Percentiles rank a stretch among this genome's conserved stretches.
Conservation (phyloP, 2,329 filamentous ascomycete species). For the Huntiella savannae region DNA sequence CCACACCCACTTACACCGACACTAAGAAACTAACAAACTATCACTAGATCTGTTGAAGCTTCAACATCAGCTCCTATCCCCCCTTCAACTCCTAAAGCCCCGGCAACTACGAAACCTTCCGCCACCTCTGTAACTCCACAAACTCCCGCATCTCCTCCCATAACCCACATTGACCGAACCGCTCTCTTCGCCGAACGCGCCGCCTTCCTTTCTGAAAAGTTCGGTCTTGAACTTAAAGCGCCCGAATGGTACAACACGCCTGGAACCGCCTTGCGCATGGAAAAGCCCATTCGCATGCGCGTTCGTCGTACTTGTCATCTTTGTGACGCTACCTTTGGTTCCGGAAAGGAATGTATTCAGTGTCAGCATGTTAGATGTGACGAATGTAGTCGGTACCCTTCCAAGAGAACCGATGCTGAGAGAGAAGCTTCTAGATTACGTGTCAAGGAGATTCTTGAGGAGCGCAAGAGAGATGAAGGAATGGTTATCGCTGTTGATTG, state of each 20-base stretch:
- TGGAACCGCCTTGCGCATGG: conserved; percentile 41
- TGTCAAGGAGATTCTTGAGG: conserved; percentile 30
- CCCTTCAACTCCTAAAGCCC: background rate
- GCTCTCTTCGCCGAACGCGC: conserved; percentile 37
- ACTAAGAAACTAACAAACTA: no score
- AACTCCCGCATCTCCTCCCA: background rate
- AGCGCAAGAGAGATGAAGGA: conserved; percentile 31
- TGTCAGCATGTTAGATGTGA: conserved; percentile 70
- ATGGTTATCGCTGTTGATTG: conserved; percentile 21
- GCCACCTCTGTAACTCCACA: background rate
- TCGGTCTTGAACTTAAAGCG: conserved; percentile 35
- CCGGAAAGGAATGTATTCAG: conserved; percentile 51
- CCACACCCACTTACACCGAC: no score
- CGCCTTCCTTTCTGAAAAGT: conserved; percentile 34
- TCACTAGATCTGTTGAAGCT: no score
- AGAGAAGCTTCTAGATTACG: conserved; percentile 32
- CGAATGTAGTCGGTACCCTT: conserved; percentile 58
- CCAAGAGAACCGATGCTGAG: conserved; percentile 40
- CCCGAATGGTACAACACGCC: conserved; percentile 32
- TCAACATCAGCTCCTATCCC: background rate
- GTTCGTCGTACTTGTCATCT: conserved; percentile 64
- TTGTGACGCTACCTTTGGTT: conserved; percentile 56
- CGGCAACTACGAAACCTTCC: background rate
- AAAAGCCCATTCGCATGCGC: conserved; percentile 61
- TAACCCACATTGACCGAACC: conserved; percentile 17